Conservation (phyloP, 1,284 basidiomycete genomes). For the Spongispora temasekensis region DNA sequence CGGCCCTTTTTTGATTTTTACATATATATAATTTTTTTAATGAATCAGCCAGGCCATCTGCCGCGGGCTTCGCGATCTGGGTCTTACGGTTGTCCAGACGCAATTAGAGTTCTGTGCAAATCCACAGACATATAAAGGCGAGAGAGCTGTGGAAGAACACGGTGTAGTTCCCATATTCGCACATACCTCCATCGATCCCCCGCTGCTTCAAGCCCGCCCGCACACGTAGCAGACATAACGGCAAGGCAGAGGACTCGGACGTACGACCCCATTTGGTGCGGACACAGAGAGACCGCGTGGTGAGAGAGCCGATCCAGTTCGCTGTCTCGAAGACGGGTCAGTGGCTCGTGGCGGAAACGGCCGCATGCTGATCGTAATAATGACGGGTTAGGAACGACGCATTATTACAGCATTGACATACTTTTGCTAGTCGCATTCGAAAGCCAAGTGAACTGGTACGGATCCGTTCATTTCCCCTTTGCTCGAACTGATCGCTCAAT, state of each 20-base stretch:
- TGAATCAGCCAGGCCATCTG: constrained; percentile 24
- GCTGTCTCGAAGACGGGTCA: constrained; percentile 21
- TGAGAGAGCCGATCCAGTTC: constrained; percentile 3
- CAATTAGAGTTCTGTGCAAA: constrained; percentile 36
- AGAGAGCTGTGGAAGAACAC: constrained; percentile 7
- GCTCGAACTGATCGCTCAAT: constrained; percentile 30
- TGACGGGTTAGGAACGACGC: constrained; percentile 5
- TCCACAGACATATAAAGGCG: constrained; percentile 34
- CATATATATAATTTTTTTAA: constrained; percentile 20
- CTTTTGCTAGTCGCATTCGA: background rate
- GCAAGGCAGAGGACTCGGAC: constrained; percentile 6
- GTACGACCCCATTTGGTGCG: constrained; percentile 4
- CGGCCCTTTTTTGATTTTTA: constrained; percentile 22
- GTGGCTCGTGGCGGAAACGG: constrained; percentile 15
- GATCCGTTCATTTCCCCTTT: constrained; percentile 26
- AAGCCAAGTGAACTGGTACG: constrained; percentile 28
- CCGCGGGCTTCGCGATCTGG: constrained; percentile 32
- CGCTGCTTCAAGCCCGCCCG: constrained; percentile 2
- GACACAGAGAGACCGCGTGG: constrained; percentile 3
- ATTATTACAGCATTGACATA: constrained; percentile 16
- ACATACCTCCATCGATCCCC: constrained; percentile 16
- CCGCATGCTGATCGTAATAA: constrained; percentile 20
- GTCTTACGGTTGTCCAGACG: constrained; percentile 22
- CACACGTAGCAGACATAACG: constrained; percentile 16
- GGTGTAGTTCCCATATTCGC: constrained; percentile 17